Base-by-base conservation (phyloP, 352 stramenopile species). In the Peronospora belbahrii region DNA sequence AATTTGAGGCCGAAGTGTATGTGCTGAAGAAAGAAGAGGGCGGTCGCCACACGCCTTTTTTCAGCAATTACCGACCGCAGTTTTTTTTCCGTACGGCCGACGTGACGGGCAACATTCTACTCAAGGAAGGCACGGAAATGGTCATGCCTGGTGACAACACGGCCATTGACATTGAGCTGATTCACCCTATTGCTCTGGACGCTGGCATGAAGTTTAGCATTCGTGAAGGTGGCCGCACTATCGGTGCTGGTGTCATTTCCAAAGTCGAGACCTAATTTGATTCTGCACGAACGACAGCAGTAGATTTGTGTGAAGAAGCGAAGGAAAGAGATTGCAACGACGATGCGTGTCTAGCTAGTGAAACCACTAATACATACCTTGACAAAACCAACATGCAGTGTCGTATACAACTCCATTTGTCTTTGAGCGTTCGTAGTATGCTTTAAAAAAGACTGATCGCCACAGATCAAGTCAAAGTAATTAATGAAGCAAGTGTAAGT, bases 71-170 rank as follows among this genome's bases (percentile, higher is more conserved):
- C 74, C 73, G 85, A 38, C 95, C 95, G 41, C 95, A 98, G 70
- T 98, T 98, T 67, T 98, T 97, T 67, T 91, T 98, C 64, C 84
- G 94, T 56, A 98, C 93, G 24, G 88, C 94, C 18, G 94, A 98
- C 69, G 71, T 98, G 38, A 98, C 94, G 42, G 93, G 94, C 34
- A 74, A 84, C 42, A 77, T 97, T 38, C 70, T 77, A 36, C 68
- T 97, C 10, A 85, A 85, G 43, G 74, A 92, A 30, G 70, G 69
- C 54, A 78, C 59, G 40, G 69, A 85, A 57, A 98, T 98, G 94
- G 83, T 98, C 43, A 97, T 98, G 94, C 95, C 95, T 25, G 95
- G 95, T 34, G 95, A 98, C 69, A 97, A 98, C 68, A 83, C 87
- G 43, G 89, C 88, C 32, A 68, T 98, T 32, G 82, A 85, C 58